Evolutionary conservation across 2,329 filamentous ascomycete genomes (phyloP), one percentile per base, ranked within the genome.

Genomic region (Calcarisporium arbuscula): DNA sequence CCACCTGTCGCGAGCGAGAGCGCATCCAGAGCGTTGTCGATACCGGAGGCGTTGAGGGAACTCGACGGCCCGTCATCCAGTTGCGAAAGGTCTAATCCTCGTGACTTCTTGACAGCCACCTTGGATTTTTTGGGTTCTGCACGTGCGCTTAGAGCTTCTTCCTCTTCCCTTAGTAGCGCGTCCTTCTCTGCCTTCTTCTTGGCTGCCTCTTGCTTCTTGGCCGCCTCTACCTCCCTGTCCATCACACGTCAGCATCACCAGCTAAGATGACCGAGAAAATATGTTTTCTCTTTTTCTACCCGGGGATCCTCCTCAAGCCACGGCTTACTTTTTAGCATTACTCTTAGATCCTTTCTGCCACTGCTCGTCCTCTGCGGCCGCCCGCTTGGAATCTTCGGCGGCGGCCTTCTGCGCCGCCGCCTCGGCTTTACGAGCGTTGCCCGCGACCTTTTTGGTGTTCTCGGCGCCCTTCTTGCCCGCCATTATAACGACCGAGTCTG

Each of bases 151-250:
- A 74, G 57, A 48, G 49, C 70, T 43, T 74, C 81, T 55, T 95
- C 90, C 62, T 98, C 92, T 54, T 85, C 88, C 38, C 79, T 81
- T 23, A 88, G 65, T 17, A 89, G 67, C 9, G 89, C 86, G 2
- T 94, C 89, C 32, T 83, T 83, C 58, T 96, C 92, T 33, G 89
- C 90, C 65, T 95, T 96, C 65, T 95, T 88, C 64, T 90, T 94
- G 32, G 80, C 80, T 32, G 83, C 85, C 35, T 89, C 87, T 22
- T 83, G 82, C 49, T 94, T 87, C 57, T 89, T 95, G 48, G 55
- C 52, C 5, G 51, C 60, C 19, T 62, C 58, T 5, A 57, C 55
- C 33, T 63, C 60, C 48, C 60, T 63, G 33, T 8, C 32, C 19
- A 22, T 14, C 16, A n/a, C n/a, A n/a, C n/a, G n/a, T n/a, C n/a